These are phyloP conservation scores for Akanthomyces uredinophilus DNA, from an alignment of 2,329 filamentous ascomycete genomes.

Conservation along the genomic window DNA sequence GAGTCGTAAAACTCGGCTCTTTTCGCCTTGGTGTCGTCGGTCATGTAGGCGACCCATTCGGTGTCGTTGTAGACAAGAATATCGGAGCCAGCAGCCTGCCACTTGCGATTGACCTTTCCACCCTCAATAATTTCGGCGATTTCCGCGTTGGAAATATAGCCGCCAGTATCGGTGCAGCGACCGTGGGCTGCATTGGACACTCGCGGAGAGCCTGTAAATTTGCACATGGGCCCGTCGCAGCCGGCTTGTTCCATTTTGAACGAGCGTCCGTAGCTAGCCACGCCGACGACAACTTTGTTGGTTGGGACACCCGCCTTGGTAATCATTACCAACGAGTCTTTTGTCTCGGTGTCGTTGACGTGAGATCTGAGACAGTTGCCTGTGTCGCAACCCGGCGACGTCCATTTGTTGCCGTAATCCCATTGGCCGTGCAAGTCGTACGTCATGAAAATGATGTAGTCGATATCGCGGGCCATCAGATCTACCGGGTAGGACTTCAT, in stretches of 20 bases:
- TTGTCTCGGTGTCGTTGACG: constrained; percentile 34
- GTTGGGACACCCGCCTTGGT: constrained; percentile 29
- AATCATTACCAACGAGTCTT: constrained; percentile 27
- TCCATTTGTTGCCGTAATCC: constrained; percentile 26
- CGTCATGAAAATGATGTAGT: constrained; percentile 32
- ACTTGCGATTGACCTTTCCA: constrained; percentile 10
- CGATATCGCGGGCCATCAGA: constrained; percentile 23
- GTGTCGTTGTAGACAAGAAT: background rate
- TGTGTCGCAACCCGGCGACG: constrained; percentile 21
- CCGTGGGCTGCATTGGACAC: constrained; percentile 22
- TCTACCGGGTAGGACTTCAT: constrained; percentile 31
- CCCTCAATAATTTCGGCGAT: constrained; percentile 27
- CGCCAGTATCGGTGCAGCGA: constrained; percentile 24
- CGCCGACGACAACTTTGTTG: constrained; percentile 27
- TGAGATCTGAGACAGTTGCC: constrained; percentile 33
- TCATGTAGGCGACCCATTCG: constrained; percentile 21
- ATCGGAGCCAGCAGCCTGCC: background rate
- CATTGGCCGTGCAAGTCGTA: constrained; percentile 30
- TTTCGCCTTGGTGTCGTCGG: constrained; percentile 11
- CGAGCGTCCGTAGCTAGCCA: constrained; percentile 27
- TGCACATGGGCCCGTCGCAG: constrained; percentile 21
- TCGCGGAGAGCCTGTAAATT: constrained; percentile 18
- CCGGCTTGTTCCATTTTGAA: constrained; percentile 25
- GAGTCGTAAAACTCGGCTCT: constrained; percentile 1
- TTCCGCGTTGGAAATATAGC: constrained; percentile 28